Base-by-base conservation (phyloP, 768 basidiomycete genomes). In the Panellus pusillus region DNA sequence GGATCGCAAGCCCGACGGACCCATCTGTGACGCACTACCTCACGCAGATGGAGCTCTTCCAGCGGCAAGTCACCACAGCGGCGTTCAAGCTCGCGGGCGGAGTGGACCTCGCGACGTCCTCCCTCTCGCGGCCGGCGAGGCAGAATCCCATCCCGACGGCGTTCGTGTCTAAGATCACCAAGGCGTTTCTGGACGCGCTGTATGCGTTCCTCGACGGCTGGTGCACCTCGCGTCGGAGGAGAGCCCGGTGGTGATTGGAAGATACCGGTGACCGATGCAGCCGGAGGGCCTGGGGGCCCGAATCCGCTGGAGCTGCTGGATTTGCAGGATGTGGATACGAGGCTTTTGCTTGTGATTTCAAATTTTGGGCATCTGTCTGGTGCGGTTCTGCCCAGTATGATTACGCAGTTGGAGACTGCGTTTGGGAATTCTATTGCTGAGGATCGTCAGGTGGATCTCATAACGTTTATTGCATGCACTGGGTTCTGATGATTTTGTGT, bases 11-110 rank as follows among this genome's bases (percentile, higher is more conserved):
- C 55, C 73, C 83, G 2, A 71, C 74, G 2, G 83, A 86, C 50
- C 76, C 82, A 3, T 82, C 82, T 44, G 81, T 84, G 2, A 93
- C 93, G 0, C 75, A 81, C 47, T 93, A 90, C 61, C 79, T 95
- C 36, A 72, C 77, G n/a, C 79, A 87, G 57, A 79, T 97, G 50
- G 89, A 91, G 57, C 70, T 81, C 1, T 94, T 92, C 72, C 92
- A 97, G 68, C 76, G 84, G 50, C 84, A 92, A 54, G 72, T 89
- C 64, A 83, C 86, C 3, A 87, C 86, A 1, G 73, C 80, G 9
- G 88, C 89, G 4, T 88, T 89, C 70, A 91, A 87, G 67, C 71
- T 95, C 43, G 90, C 91, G 5, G 88, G 87, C 28, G 91, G 91
- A 4, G 77, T 84, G 8, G 89, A 90, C 47, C 66, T 81, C 5